These are phyloP conservation scores for Chamaenerion angustifolium DNA, from an alignment of 345 rosid genomes.

Conservation along the genomic window DNA sequence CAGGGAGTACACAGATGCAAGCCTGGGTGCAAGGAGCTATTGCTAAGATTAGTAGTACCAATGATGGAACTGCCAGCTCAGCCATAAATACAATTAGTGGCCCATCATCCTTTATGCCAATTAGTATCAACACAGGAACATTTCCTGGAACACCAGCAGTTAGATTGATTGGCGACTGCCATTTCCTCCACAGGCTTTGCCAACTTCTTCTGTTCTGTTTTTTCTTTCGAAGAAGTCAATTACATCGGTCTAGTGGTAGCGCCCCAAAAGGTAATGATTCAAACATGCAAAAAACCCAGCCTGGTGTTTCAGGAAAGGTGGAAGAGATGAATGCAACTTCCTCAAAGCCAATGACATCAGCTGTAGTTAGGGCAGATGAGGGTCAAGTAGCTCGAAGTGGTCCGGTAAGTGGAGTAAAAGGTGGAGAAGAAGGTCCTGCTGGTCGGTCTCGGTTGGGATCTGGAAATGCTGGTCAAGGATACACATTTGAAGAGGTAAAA, in stretches of 20 bases:
- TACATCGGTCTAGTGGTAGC: constrained; percentile 34
- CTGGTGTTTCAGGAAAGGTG: constrained; percentile 51
- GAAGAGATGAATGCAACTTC: constrained; percentile 66
- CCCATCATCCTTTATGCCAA: constrained; percentile 83
- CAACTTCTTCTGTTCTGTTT: constrained; percentile 91
- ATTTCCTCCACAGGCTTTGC: constrained; percentile 96
- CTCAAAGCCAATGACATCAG: constrained; percentile 35
- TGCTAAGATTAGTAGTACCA: constrained; percentile 87
- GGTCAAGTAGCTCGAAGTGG: constrained; percentile 54
- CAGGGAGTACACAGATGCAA: constrained; percentile 92
- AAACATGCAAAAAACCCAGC: constrained; percentile 62
- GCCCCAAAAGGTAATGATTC: constrained; percentile 57
- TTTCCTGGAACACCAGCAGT: constrained; percentile 99
- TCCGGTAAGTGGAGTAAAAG: constrained; percentile 65
- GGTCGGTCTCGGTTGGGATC: constrained; percentile 65
- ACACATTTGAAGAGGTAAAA: constrained; percentile 91
- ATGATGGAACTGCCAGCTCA: constrained; percentile 55
- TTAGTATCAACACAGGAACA: constrained; percentile 96
- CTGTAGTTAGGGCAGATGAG: constrained; percentile 56
- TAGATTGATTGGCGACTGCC: constrained; percentile 97
- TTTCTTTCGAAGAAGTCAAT: constrained; percentile 63
- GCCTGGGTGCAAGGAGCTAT: constrained; percentile 99
- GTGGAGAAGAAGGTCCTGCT: constrained; percentile 66
- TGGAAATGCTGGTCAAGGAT: constrained; percentile 99
- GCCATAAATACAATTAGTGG: constrained; percentile 64